Conservation (phyloP, 1,284 basidiomycete species). For the Anthracocystis setariae region DNA sequence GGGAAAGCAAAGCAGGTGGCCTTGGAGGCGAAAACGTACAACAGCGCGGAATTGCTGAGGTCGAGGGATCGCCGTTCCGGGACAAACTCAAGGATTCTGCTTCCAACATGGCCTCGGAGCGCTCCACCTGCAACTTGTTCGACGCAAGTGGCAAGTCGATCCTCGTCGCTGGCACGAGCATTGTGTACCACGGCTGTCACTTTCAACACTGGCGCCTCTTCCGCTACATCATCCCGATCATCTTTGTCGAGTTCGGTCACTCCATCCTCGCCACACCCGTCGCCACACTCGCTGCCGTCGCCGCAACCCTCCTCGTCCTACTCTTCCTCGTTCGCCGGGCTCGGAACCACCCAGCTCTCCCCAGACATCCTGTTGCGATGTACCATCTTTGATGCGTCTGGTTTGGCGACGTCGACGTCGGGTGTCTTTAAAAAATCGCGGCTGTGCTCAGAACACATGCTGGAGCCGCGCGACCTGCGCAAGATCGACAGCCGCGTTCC, state of each 20-base stretch:
- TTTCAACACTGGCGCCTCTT: not conserved
- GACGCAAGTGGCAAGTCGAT: too few species aligned
- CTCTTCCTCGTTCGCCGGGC: slow-evolving; percentile 6
- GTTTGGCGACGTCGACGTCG: slow-evolving; percentile 81
- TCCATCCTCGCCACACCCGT: not conserved
- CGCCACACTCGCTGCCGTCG: not conserved
- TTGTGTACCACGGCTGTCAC: too few species aligned
- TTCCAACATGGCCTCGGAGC: too few species aligned
- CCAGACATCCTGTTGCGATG: slow-evolving; percentile 59
- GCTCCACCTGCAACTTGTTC: too few species aligned
- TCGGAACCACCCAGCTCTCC: slow-evolving; percentile 51
- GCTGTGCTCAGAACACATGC: slow-evolving; percentile 84
- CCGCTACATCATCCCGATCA: not conserved
- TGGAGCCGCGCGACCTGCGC: slow-evolving; percentile 92
- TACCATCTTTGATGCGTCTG: slow-evolving; percentile 59
- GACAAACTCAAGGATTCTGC: too few species aligned
- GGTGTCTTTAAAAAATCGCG: slow-evolving; percentile 90
- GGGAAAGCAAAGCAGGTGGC: not conserved
- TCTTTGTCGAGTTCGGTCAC: not conserved
- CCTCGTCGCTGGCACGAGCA: too few species aligned
- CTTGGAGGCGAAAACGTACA: too few species aligned
- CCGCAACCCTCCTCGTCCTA: not conserved
- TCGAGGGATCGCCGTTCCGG: too few species aligned
- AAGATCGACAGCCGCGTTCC: slow-evolving; percentile 95
- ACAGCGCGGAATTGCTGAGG: too few species aligned